Conservation (phyloP, 148 eudicot species). For the Suaeda aralocaspica region DNA sequence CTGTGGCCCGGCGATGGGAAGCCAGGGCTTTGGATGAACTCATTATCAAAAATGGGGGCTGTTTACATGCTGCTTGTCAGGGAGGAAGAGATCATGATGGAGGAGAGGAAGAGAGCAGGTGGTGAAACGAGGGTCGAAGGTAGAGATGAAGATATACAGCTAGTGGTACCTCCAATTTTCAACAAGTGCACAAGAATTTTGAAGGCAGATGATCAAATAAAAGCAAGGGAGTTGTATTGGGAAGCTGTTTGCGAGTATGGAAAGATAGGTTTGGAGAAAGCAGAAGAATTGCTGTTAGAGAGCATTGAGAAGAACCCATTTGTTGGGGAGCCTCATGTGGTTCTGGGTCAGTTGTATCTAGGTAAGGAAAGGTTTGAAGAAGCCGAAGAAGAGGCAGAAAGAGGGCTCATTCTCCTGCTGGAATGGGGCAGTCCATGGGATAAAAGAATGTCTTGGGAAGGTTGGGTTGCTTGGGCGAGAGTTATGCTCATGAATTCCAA, state of each 20-base stretch:
- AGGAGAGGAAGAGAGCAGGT: constrained; percentile 24
- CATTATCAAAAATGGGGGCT: constrained; percentile 76
- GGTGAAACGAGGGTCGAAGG: not conserved
- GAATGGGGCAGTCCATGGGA: constrained; percentile 99
- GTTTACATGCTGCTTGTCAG: constrained; percentile 55
- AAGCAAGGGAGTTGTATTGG: constrained; percentile 80
- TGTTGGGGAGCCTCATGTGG: constrained; percentile 84
- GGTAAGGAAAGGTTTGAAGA: constrained; percentile 64
- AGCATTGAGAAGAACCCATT: constrained; percentile 69
- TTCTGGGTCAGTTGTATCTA: constrained; percentile 62
- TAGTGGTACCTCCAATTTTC: constrained; percentile 78
- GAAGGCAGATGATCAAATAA: constrained; percentile 49
- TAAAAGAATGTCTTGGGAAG: constrained; percentile 94
- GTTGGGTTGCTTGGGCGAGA: constrained; percentile 95
- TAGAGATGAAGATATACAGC: constrained; percentile 34
- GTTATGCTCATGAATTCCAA: constrained; percentile 76
- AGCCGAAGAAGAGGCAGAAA: constrained; percentile 52
- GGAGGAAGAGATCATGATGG: constrained; percentile 57
- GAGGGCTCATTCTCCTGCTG: constrained; percentile 54
- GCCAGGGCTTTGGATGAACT: constrained; percentile 88
- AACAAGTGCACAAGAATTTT: constrained; percentile 57
- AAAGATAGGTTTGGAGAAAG: constrained; percentile 33
- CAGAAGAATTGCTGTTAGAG: constrained; percentile 50
- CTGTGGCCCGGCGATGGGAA: constrained; percentile 96
- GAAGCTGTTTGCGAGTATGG: constrained; percentile 55